Percentiles rank a stretch among this genome's conserved stretches.
phyloP scores from a whole-genome alignment of 371 early-diverging fungal species.

The Mortierella sp. region DNA sequence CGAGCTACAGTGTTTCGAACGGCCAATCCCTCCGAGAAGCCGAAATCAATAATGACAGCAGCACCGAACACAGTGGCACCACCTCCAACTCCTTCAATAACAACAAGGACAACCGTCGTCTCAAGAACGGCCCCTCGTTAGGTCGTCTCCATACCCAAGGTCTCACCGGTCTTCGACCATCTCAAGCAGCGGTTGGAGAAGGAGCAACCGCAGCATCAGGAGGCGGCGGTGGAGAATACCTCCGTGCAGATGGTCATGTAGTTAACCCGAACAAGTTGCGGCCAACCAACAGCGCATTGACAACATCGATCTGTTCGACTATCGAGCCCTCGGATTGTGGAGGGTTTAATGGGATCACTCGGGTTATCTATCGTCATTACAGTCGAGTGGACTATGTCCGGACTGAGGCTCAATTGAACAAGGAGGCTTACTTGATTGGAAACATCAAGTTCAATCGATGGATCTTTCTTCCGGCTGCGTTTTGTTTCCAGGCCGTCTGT shows the following conservation, averaged over 20 bases:
- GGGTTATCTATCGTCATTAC: slow-evolving; percentile 57
- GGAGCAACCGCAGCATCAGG: neutral
- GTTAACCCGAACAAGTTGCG: slow-evolving; percentile 34
- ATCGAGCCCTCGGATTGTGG: slow-evolving; percentile 32
- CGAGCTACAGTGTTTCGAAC: slow-evolving; percentile 29
- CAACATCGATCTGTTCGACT: slow-evolving; percentile 48
- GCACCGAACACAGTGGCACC: neutral
- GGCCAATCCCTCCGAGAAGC: slow-evolving; percentile 20
- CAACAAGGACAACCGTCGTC: neutral
- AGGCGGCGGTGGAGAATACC: neutral
- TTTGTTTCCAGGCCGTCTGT: slow-evolving; percentile 74
- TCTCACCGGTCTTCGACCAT: slow-evolving; percentile 1
- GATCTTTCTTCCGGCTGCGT: slow-evolving; percentile 71
- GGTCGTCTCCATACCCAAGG: slow-evolving; percentile 18
- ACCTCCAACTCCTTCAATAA: neutral
- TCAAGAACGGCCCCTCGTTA: neutral
- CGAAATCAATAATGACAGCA: neutral
- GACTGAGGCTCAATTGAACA: slow-evolving; percentile 48
- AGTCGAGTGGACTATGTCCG: slow-evolving; percentile 55
- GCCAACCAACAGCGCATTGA: slow-evolving; percentile 35
- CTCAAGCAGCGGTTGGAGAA: neutral
- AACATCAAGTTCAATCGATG: slow-evolving; percentile 65
- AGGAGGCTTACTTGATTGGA: slow-evolving; percentile 59
- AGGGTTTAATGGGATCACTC: slow-evolving; percentile 30
- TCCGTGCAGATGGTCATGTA: slow-evolving; percentile 23